These are phyloP conservation scores for Speleostelium caveatum DNA, from an alignment of 78 protist species.

Conservation along the genomic window DNA sequence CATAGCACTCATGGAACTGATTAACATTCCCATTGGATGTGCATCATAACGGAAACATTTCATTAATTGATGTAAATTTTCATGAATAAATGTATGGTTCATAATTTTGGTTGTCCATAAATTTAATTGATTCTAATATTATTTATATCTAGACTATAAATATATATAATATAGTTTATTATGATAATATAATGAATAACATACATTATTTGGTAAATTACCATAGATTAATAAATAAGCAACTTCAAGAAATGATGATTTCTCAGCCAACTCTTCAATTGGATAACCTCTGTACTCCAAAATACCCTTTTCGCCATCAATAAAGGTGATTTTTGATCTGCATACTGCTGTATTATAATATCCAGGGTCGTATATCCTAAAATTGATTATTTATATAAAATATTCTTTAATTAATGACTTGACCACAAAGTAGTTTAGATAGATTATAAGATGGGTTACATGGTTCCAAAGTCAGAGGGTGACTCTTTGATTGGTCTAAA, in stretches of 20 bases:
- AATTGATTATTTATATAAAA: too few species aligned
- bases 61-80: constrained; percentile 78
- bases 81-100: constrained; percentile 84
- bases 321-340: constrained; percentile 62
- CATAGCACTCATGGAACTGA: constrained; percentile 79
- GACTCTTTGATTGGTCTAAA: constrained; percentile 57
- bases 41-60: constrained; percentile 87
- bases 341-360: constrained; percentile 71
- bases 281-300: constrained; percentile 80
- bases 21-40: constrained; percentile 93
- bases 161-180: background rate
- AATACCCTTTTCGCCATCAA: constrained; percentile 84
- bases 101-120: constrained; percentile 57
- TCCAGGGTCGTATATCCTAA: constrained; percentile 82
- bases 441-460: too few species aligned
- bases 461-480: constrained; percentile 65
- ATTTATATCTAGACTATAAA: too few species aligned
- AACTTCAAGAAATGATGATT: constrained; percentile 71
- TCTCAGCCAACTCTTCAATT: constrained; percentile 85
- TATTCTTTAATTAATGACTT: too few species aligned
- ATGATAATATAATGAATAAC: background rate
- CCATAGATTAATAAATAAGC: constrained; percentile 75
- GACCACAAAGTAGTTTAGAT: too few species aligned
- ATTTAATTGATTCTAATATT: constrained; percentile 31
- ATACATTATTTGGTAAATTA: constrained; percentile 37